Base-by-base conservation (phyloP, 805 yeast species). In the Candida ipomoeae region DNA sequence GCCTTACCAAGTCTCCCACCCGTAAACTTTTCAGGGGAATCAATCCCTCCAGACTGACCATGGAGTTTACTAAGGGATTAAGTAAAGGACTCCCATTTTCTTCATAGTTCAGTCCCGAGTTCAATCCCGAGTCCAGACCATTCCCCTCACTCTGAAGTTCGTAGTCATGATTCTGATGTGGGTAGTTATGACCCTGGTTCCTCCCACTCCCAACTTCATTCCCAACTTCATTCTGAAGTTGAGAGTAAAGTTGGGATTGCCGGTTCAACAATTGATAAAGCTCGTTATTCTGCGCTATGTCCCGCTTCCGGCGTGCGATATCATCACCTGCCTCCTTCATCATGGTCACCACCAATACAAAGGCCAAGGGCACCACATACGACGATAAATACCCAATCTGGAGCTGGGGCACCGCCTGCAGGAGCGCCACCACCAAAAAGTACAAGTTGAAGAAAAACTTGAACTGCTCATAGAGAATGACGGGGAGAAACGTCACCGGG, bases 271-370 rank as follows among this genome's bases (percentile, higher is more conserved):
- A 89, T 58, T 87, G 91, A 64, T 84, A 94, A 4, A 75, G 66
- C 67, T 94, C 97, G 60, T 80, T 81, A 62, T 94, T 94, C 44
- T 95, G 89, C 59, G 91, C 98, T 41, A 74, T 74, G 66, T 94
- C 99, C 55, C 99, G 80, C 54, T 94, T 79, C 46, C 98, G 79
- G 63, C 99, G 82, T 51, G 85, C 87, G 8, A 92, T 79, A 68
- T 94, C 99, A 69, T 94, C 99, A 58, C 87, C 76, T 0, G 97
- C 98, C 65, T 94, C 99, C 66, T 94, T 94, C 58, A 85, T 73
- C 96, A 95, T 91, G 1, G 99, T 95, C 5, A 94, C 96, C 0
- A 87, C 74, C 38, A 94, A 71, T 14, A 94, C 99, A 73, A 94
- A 94, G 1, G 88, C 97, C 50, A 94, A 77, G 0, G 99, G 99